phyloP scores from a whole-genome alignment of 1,284 basidiomycete genomes.

The Trametes sp. region DNA sequence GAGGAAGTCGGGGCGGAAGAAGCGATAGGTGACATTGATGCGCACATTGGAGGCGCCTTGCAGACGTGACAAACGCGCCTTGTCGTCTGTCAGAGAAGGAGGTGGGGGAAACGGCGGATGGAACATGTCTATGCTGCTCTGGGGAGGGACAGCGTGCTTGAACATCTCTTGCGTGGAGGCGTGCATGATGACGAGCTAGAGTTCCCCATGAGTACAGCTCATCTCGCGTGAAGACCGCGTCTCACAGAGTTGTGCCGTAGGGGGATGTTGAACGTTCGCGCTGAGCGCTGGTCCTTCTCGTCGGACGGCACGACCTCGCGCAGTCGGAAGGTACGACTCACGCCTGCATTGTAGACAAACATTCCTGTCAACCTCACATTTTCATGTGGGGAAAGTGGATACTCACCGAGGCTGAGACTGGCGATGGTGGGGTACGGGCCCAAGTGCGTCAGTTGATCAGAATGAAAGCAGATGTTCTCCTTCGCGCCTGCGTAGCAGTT shows the following conservation, averaged over 20 bases:
- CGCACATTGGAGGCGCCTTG: constrained; percentile 64
- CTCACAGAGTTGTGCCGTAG: constrained; percentile 84
- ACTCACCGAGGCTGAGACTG: constrained; percentile 86
- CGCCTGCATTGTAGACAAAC: constrained; percentile 7
- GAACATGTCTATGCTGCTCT: constrained; percentile 79
- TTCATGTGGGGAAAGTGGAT: neutral
- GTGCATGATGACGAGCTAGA: constrained; percentile 89
- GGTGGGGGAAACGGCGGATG: constrained; percentile 64
- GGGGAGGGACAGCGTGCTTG: constrained; percentile 85
- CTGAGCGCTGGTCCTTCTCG: constrained; percentile 59
- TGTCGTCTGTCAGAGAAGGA: constrained; percentile 26
- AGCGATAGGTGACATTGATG: constrained; percentile 91
- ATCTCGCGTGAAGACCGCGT: constrained; percentile 8
- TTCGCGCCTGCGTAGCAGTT: constrained; percentile 90
- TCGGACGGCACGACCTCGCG: constrained; percentile 74
- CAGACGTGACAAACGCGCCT: constrained; percentile 9
- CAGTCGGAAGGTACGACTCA: constrained; percentile 73
- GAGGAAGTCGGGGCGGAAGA: constrained; percentile 87
- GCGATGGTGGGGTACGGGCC: constrained; percentile 95
- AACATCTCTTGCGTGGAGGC: constrained; percentile 90
- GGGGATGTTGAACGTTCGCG: constrained; percentile 85
- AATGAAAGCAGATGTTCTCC: constrained; percentile 88
- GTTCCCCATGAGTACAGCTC: neutral
- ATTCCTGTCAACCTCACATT: neutral
- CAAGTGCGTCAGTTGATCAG: constrained; percentile 80